Conservation (phyloP, 495 filamentous ascomycete genomes). For the Neurospora hispaniola region DNA sequence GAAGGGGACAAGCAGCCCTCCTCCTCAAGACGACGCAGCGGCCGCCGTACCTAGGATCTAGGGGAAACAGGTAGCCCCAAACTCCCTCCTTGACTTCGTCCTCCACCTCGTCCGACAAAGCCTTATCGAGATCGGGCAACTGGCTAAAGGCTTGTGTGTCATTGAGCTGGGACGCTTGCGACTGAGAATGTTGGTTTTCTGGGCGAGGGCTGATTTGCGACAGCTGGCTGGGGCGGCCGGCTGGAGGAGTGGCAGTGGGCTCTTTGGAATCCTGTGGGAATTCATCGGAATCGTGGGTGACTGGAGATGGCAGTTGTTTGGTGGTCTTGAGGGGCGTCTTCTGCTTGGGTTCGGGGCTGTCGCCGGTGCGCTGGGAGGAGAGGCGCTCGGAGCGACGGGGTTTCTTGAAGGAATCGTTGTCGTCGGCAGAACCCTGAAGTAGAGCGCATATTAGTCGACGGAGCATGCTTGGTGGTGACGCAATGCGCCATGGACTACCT, state of each 20-base stretch:
- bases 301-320: slow-evolving; percentile 69
- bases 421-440: slow-evolving; percentile 34
- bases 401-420: slow-evolving; percentile 49
- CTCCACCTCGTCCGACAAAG: slow-evolving; percentile 67
- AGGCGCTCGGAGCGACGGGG: slow-evolving; percentile 54
- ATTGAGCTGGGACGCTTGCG: slow-evolving; percentile 42
- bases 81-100: slow-evolving; percentile 85
- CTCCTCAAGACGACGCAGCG: slow-evolving; percentile 60
- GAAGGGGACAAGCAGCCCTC: slow-evolving; percentile 51
- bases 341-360: slow-evolving; percentile 23
- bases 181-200: slow-evolving; percentile 35
- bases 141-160: slow-evolving; percentile 66
- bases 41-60: slow-evolving; percentile 58
- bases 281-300: slow-evolving; percentile 58
- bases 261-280: slow-evolving; percentile 50
- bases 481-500: slow-evolving; percentile 1
- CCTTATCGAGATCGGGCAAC: slow-evolving; percentile 49
- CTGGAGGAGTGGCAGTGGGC: slow-evolving; percentile 60
- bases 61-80: slow-evolving; percentile 87
- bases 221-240: slow-evolving; percentile 47
- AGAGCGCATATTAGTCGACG: slow-evolving; percentile 18
- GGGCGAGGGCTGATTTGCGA: slow-evolving; percentile 24
- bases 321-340: slow-evolving; percentile 52
- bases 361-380: slow-evolving; percentile 34
- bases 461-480: slow-evolving; percentile 15